Conservation (phyloP, 2,329 filamentous ascomycete genomes). For the Colletotrichum paranaense region DNA sequence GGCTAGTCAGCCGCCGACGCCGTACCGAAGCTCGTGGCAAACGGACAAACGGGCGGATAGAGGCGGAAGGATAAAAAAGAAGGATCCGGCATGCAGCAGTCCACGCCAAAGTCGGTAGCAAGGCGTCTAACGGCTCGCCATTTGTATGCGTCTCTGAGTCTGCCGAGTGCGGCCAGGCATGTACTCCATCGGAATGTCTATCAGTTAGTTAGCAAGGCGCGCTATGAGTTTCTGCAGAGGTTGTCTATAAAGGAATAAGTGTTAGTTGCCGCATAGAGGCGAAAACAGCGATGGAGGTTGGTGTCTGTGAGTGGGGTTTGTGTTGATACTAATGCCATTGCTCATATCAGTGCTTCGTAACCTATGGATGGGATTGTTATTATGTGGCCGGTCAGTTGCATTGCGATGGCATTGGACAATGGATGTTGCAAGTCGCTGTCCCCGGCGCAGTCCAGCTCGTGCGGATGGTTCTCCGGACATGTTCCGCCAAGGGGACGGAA, state of each 20-base stretch:
- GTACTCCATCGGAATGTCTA: no score
- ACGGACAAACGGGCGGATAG: not conserved
- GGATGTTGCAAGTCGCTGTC: not conserved
- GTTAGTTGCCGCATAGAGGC: no score
- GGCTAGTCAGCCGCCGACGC: slow-evolving; percentile 1
- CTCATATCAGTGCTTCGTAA: not conserved
- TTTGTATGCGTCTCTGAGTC: not conserved
- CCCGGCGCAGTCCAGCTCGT: not conserved
- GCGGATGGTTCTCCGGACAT: not conserved
- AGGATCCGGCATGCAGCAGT: not conserved
- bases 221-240: no score
- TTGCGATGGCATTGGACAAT: not conserved
- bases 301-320: not conserved
- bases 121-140: slow-evolving; percentile 2
- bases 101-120: slow-evolving; percentile 20
- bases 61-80: not conserved
- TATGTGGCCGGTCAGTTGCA: not conserved
- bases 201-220: no score
- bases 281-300: not conserved
- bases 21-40: not conserved
- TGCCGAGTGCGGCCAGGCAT: not conserved
- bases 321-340: not conserved
- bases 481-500: slow-evolving; percentile 3
- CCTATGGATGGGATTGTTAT: not conserved
- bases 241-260: no score